Evolutionary conservation across 2,329 filamentous ascomycete genomes (phyloP), one percentile per base, ranked within the genome.

Genomic region (Colletotrichum echinochloae): DNA sequence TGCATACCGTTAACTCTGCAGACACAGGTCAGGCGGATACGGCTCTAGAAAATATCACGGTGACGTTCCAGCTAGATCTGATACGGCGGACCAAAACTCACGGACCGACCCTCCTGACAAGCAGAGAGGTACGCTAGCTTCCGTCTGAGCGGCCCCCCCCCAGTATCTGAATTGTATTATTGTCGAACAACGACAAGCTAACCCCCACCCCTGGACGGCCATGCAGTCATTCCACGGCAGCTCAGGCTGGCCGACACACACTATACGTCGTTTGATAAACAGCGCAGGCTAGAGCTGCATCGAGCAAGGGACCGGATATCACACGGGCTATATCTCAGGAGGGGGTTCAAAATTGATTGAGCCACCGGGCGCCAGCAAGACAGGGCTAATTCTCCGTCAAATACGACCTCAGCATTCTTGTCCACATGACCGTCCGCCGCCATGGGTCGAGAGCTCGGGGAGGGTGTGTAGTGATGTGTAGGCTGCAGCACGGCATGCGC

Each of bases 381-480:
- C 51, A 70, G 30, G 66, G 67, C 67, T 41, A 44, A 66, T 57
- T 33, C 49, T 66, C 35, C 39, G 63, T 65, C 63, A 57, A 70
- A 51, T 37, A 46, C 57, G 3, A 59, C 56, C 65, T 64, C 64
- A 37, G 64, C 60, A 44, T 52, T 39, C 14, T 12, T 49, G 57
- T 54, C 35, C 67, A 60, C 67, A 67, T 70, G 67, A 70, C 67
- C 64, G 44, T 23, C 44, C 51, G 41, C 52, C 9, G 5, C 44
- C 52, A 30, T 52, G 46, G 48, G 16, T 48, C n/a, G 57, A 33
- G 30, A 8, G 51, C 9, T n/a, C 7, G 33, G n/a, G 26, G 67
- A 67, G 35, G 67, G 64, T 62, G 67, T 70, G 39, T 39, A 35
- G 56, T 57, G 59, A 66, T 8, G 18, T 16, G 20, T 55, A 65